These are phyloP conservation scores for Chlamydomonas schloesseri DNA, from an alignment of 139 green algal genomes.

Conservation along the genomic window DNA sequence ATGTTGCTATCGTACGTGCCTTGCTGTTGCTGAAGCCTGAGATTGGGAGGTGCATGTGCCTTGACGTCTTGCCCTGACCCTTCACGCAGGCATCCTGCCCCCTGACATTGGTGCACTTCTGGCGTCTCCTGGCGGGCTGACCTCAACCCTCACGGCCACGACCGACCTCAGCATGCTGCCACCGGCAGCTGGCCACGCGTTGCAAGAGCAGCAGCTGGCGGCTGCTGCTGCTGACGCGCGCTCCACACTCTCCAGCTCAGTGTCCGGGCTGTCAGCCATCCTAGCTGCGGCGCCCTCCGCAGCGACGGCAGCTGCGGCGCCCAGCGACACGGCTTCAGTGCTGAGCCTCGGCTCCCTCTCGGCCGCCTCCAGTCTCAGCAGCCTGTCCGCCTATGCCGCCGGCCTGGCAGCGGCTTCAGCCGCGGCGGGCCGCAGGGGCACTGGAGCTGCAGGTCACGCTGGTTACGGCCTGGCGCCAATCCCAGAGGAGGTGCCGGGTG, in stretches of 20 bases:
- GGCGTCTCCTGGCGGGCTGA: background rate
- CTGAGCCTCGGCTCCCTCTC: background rate
- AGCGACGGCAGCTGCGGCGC: background rate
- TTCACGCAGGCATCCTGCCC: conserved; percentile 22
- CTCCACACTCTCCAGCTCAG: background rate
- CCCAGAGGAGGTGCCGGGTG: background rate
- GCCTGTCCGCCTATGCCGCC: background rate
- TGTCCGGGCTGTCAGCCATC: background rate
- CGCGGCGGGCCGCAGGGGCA: background rate
- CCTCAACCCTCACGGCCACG: background rate
- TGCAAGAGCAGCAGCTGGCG: no score
- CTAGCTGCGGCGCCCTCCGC: background rate
- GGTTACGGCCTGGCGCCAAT: background rate
- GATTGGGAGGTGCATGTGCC: background rate
- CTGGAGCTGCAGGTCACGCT: background rate
- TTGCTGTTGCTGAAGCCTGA: no score
- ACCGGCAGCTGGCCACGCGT: no score
- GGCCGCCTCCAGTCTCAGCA: background rate
- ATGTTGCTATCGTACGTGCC: no score
- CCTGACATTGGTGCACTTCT: conserved; percentile 14
- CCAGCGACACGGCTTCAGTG: background rate
- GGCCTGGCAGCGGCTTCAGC: background rate
- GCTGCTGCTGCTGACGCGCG: background rate
- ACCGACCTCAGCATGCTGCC: background rate
- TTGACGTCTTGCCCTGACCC: background rate